phyloP scores from a whole-genome alignment of 2,329 filamentous ascomycete genomes.

The Capronia americana region DNA sequence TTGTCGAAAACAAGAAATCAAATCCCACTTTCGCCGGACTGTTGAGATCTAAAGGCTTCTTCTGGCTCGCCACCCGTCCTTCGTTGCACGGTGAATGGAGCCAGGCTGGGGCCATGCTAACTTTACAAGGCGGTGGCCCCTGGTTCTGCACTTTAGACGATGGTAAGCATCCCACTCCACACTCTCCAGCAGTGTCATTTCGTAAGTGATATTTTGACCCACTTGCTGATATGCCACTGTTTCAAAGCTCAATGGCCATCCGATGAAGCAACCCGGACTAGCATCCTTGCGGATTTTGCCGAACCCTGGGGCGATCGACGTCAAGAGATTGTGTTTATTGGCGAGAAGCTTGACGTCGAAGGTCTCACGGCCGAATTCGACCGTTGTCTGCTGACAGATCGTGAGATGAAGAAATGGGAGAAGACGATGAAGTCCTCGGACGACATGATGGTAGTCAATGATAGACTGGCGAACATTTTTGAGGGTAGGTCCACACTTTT shows the following conservation, averaged over 20 bases:
- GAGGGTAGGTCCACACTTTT: slow-evolving; percentile 45
- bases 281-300: slow-evolving; percentile 59
- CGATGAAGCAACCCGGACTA: slow-evolving; percentile 55
- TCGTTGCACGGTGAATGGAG: slow-evolving; percentile 54
- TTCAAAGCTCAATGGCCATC: slow-evolving; percentile 59
- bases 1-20: slow-evolving; percentile 46
- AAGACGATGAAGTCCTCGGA: slow-evolving; percentile 55
- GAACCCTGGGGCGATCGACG: slow-evolving; percentile 70
- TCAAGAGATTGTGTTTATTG: slow-evolving; percentile 77
- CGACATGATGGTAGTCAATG: slow-evolving; percentile 51
- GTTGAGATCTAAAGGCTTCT: slow-evolving; percentile 54
- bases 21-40: slow-evolving; percentile 49
- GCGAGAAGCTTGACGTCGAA: slow-evolving; percentile 64
- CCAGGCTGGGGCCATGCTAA: slow-evolving; percentile 54
- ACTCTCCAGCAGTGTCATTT: background rate
- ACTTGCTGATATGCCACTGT: background rate
- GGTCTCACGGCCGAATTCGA: slow-evolving; percentile 63
- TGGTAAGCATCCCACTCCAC: slow-evolving; percentile 16
- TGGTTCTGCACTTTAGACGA: slow-evolving; percentile 55
- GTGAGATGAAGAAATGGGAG: slow-evolving; percentile 64
- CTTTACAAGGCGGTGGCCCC: slow-evolving; percentile 49
- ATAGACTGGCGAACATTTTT: slow-evolving; percentile 59
- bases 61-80: slow-evolving; percentile 53
- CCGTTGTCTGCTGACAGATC: slow-evolving; percentile 65
- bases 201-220: too few relatives aligned